Evolutionary conservation across 1,284 basidiomycete species (phyloP), one percentile per base, ranked within the genome.

Genomic region (Neonothopanus nambi): DNA sequence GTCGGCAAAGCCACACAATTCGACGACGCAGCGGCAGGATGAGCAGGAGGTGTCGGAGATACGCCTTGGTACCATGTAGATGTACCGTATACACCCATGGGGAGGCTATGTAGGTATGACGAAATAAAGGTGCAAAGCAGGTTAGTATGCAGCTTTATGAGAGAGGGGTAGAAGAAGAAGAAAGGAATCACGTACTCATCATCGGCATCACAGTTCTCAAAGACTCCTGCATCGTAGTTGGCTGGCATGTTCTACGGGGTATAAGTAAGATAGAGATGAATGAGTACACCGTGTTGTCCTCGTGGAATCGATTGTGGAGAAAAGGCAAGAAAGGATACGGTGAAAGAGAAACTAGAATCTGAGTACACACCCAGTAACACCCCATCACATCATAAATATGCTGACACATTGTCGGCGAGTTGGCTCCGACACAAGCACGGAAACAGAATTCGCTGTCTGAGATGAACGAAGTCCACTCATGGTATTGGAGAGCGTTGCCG

Each of bases 61-160:
- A 70, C 66, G 35, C 82, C 83, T 62, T 84, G 82, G 61, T 69
- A 67, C 78, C 78, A 84, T 21, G 81, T 83, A 49, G 79, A 81
- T 1, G 79, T 77, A 47, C 80, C 80, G 57, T 84, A 84, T 20
- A 84, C 77, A 51, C 82, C 83, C 80, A 84, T 84, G 1, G 83
- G 82, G 18, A 66, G 65, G 57, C 71, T 77, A 63, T 54, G 57
- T 60, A 60, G 53, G 58, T 50, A 61, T 62, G 61, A 66, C 62
- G 3, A 45, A 41, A 26, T 36, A 21, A 39, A 51, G n/a, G 13
- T 15, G n/a, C n/a, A n/a, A n/a, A n/a, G n/a, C n/a, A n/a, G n/a
- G n/a, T n/a, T n/a, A n/a, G n/a, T n/a, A n/a, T n/a, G n/a, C n/a
- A 45, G 5, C 28, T 20, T n/a, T 40, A 12, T 30, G 8, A 45